phyloP scores from a whole-genome alignment of 495 filamentous ascomycete species.

The Apodospora peruviana region DNA sequence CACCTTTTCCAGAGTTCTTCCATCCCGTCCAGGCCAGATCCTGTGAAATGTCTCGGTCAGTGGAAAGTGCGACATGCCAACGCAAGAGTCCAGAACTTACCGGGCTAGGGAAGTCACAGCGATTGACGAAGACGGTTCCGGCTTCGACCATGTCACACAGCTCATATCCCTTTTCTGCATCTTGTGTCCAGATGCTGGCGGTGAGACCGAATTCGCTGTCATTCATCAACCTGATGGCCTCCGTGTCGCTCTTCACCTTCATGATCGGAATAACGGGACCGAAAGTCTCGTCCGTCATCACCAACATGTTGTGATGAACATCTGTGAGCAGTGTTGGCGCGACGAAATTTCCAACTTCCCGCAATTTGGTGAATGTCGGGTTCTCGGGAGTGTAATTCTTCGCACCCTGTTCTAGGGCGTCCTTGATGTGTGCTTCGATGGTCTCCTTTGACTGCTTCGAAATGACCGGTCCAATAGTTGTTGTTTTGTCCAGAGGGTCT shows the following conservation, averaged over 20 bases:
- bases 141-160: conserved; percentile 80
- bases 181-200: conserved; percentile 97
- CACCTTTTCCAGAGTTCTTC: conserved; percentile 92
- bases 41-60: conserved; percentile 35
- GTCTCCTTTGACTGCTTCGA: conserved; percentile 66
- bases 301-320: conserved; percentile 77
- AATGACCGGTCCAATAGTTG: conserved; percentile 84
- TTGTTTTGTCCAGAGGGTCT: conserved; percentile 70
- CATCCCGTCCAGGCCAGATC: conserved; percentile 97
- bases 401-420: conserved; percentile 81
- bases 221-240: conserved; percentile 86
- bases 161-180: conserved; percentile 67
- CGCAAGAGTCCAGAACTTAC: conserved; percentile 48
- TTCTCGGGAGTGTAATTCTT: conserved; percentile 78
- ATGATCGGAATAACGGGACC: conserved; percentile 91
- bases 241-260: conserved; percentile 78
- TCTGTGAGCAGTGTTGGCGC: conserved; percentile 76
- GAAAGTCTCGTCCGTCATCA: conserved; percentile 96
- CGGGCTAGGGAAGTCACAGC: conserved; percentile 86
- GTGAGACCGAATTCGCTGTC: conserved; percentile 92
- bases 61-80: neutral
- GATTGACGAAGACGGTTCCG: conserved; percentile 94
- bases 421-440: conserved; percentile 75
- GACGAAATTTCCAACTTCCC: conserved; percentile 74
- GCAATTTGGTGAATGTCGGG: conserved; percentile 61